A percentile compares a stretch with the other conserved stretches of the same genome.
These are phyloP conservation scores for Penicillium olsonii DNA, from an alignment of 2,329 filamentous ascomycete species.

Conservation along the genomic window DNA sequence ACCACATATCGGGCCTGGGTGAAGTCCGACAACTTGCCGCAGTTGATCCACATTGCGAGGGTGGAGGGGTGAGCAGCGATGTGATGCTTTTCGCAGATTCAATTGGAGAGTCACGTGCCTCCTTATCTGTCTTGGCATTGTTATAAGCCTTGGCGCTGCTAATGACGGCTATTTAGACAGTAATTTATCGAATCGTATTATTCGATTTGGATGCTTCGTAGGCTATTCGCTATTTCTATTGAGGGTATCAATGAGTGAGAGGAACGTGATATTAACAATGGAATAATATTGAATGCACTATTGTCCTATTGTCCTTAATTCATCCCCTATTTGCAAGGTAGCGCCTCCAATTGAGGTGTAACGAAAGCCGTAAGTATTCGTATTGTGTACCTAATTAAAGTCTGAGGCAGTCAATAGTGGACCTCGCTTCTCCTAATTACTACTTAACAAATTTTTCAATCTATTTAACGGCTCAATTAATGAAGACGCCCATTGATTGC, in stretches of 20 bases:
- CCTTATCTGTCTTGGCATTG: background rate
- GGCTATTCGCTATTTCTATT: background rate
- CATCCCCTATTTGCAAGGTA: too few species aligned
- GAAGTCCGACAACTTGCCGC: conserved; percentile 36
- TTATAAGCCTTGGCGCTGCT: background rate
- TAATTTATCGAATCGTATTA: too few species aligned
- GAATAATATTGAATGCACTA: too few species aligned
- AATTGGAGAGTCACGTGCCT: background rate
- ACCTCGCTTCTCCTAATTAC: background rate
- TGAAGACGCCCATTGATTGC: background rate
- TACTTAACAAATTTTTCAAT: background rate
- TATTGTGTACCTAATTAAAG: background rate
- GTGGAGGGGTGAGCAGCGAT: background rate
- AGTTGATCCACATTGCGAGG: conserved; percentile 26
- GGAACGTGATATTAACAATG: too few species aligned
- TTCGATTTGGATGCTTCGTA: too few species aligned
- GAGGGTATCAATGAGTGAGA: too few species aligned
- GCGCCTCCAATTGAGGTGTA: too few species aligned
- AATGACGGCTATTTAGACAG: background rate
- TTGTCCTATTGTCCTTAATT: too few species aligned
- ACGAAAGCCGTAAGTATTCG: too few species aligned
- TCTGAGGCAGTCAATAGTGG: background rate
- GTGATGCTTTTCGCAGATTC: conserved; percentile 5
- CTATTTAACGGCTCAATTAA: background rate
- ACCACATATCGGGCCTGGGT: conserved; percentile 46